Evolutionary conservation across 352 stramenopile genomes (phyloP), one percentile per base, ranked within the genome.

Genomic region (Globisporangium megalacanthum): DNA sequence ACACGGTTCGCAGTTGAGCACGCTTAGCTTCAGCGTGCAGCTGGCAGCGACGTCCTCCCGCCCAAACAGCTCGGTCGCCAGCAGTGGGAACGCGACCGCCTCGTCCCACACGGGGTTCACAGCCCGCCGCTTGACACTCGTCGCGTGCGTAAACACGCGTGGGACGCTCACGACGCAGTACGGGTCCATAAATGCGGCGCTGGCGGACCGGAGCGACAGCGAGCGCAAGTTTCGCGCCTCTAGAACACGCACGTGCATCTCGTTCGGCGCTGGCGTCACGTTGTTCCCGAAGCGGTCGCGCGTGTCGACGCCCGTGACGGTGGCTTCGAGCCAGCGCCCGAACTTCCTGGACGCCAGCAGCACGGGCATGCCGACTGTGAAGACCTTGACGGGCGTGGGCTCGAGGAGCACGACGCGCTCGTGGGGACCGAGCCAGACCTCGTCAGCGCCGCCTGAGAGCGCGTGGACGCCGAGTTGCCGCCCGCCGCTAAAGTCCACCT

Each of bases 1-100:
- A 44, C 83, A 68, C 61, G 69, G 58, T 54, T 86, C 75, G 50
- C 83, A 78, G 62, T 83, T 86, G 61, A 76, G 65, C 53, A 86
- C 75, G 44, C 60, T 64, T 36, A 83, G 49, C 54, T 73, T 80
- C 48, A 86, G 44, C 11, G 70, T 82, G 35, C 62, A 19, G 29
- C 45, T 48, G 6, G 17, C 36, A 0, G 36, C 59, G n/a, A 1
- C 9, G 1, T 44, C 53, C 8, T n/a, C 6, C 1, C 17, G 36
- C 17, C 31, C 31, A 35, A 64, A 68, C 15, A 70, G 33, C 4
- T 75, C 70, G 9, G 54, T 41, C 31, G 69, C 64, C 14, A 58
- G 33, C 22, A 78, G 49, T 3, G 56, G 36, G 48, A 73, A 75
- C 41, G 66, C 55, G 15, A 78, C 49, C 4, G 55, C 51, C 51